Base-by-base conservation (phyloP, 2,329 filamentous ascomycete genomes). In the Teratosphaeriaceae sp. region DNA sequence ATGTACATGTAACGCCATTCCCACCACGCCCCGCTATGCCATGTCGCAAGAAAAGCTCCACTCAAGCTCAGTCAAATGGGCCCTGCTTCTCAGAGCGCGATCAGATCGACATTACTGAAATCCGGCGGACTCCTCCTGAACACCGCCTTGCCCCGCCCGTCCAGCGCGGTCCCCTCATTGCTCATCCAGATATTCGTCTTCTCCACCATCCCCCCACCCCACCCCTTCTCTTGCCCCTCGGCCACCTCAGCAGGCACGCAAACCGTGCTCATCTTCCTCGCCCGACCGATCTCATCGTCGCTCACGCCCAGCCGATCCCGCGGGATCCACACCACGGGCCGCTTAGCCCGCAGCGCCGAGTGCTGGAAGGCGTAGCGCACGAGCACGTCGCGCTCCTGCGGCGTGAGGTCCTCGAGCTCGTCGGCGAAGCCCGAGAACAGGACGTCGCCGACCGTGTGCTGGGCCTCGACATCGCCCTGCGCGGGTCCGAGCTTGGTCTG, bases 301-400 rank as follows among this genome's bases (percentile, higher is more conserved):
- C 85, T 88, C 44, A 98, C 78, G 4, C 92, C 92, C 3, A 97
- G 66, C 52, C 92, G 85, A 59, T 98, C 92, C 9, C 83, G 79
- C 0, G 92, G 92, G 34, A 98, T 86, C 92, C 92, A 98, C 20
- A 98, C 82, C 0, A 86, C 87, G 0, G 92, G 92, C 41, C 88
- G 77, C 40, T 85, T 79, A 1, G 89, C 86, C 7, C 92, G 80
- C 27, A 96, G 73, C 1, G 92, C 92, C 24, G 82, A 82, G 59
- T 98, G 92, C 66, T 89, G 83, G 65, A 98, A 98, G 0, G 90
- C 88, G 56, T 88, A 82, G 43, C 83, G 83, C 11, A 94, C 85
- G 29, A 97, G 78, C 45, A 80, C 74, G 60, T 97, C 89, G 55
- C 92, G 78, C 62, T 96, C 88, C 15, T 90, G 86, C 0, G 88